A percentile compares a stretch with the other conserved stretches of the same genome.
Conservation (phyloP, 1,284 basidiomycete species). For the Bondarzewia mesenterica region DNA sequence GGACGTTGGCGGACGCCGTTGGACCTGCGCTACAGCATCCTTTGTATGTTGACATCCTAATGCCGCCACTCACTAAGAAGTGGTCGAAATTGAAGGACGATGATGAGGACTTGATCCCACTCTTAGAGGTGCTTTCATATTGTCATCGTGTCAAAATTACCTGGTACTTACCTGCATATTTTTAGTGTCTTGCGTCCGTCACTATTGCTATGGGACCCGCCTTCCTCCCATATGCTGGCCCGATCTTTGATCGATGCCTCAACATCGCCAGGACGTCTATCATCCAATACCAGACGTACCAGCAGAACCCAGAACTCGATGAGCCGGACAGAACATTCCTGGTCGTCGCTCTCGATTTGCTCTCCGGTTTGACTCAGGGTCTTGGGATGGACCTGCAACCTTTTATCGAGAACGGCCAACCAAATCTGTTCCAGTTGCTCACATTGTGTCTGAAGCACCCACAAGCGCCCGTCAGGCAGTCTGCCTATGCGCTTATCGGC, state of each 20-base stretch:
- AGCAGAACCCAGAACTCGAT: constrained; percentile 81
- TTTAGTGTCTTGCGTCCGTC: constrained; percentile 92
- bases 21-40: constrained; percentile 82
- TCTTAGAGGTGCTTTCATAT: constrained; percentile 68
- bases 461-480: constrained; percentile 92
- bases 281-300: constrained; percentile 74
- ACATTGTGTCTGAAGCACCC: constrained; percentile 88
- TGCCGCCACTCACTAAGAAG: constrained; percentile 88
- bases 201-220: constrained; percentile 94
- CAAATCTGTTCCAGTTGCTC: constrained; percentile 73
- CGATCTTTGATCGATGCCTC: constrained; percentile 90
- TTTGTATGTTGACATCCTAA: constrained; percentile 87
- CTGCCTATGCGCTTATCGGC: constrained; percentile 93
- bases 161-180: constrained; percentile 4
- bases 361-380: constrained; percentile 94
- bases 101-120: constrained; percentile 89
- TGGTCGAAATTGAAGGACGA: constrained; percentile 89
- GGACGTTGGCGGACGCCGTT: constrained; percentile 95
- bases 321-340: constrained; percentile 95
- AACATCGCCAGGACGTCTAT: constrained; percentile 80
- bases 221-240: constrained; percentile 84
- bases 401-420: constrained; percentile 61
- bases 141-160: constrained; percentile 9
- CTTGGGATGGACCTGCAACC: constrained; percentile 73
- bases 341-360: constrained; percentile 92